A percentile compares a stretch with the other conserved stretches of the same genome.
Conservation (phyloP, 257 asterid genomes). For the Fraxinus americana region DNA sequence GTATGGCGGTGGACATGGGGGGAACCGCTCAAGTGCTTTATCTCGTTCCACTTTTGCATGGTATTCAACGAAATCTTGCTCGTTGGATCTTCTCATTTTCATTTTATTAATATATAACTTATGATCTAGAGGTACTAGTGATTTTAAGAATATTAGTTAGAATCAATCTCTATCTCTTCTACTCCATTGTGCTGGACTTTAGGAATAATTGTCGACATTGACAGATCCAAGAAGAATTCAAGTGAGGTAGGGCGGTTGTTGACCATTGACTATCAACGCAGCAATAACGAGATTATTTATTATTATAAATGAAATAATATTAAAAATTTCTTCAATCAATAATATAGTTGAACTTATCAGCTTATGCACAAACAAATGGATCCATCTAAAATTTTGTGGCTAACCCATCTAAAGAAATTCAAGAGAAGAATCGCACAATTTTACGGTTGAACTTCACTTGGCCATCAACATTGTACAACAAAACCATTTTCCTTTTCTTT, state of each 20-base stretch:
- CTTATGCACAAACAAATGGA: background rate
- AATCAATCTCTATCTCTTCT: background rate
- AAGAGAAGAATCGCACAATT: background rate
- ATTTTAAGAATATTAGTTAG: background rate
- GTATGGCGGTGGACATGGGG: background rate
- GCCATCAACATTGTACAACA: background rate
- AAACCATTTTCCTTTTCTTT: background rate
- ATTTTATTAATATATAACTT: too few species aligned
- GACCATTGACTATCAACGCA: too few species aligned
- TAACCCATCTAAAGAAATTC: background rate
- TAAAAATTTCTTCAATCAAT: too few species aligned
- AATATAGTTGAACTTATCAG: background rate
- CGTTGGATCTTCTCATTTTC: conserved; percentile 2
- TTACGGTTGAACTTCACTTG: background rate
- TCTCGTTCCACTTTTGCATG: background rate
- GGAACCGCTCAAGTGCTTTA: background rate
- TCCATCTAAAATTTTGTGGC: background rate
- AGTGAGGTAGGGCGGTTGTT: too few species aligned
- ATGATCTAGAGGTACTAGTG: background rate
- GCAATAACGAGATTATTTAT: too few species aligned
- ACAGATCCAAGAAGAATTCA: too few species aligned
- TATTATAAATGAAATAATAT: too few species aligned
- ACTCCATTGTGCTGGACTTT: background rate
- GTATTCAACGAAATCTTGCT: background rate
- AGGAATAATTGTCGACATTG: too few species aligned